Evolutionary conservation across 306 rosid genomes (phyloP).

Genomic region (Rosa rugosa): DNA sequence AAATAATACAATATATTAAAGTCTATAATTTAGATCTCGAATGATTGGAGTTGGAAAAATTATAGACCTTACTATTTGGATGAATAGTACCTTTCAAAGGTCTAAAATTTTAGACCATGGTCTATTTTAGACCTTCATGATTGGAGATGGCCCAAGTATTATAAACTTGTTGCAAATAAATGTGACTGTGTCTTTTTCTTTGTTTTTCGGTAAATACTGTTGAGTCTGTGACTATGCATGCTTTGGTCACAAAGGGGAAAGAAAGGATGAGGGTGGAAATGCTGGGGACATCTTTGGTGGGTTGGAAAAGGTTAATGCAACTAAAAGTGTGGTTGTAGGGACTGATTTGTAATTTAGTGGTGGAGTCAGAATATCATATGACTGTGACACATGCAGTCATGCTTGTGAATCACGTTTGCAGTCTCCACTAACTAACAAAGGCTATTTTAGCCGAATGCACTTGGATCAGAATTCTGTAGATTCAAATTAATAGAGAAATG

Average conservation of each 20-base stretch:
- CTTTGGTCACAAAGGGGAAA: not conserved
- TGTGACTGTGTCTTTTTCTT: not conserved
- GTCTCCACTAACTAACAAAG: not conserved
- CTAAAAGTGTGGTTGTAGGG: not conserved
- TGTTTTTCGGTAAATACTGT: no score
- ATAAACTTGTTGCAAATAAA: not conserved
- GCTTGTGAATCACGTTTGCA: slow-evolving; percentile 23
- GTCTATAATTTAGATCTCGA: no score
- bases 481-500: not conserved
- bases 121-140: no score
- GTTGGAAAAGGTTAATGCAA: not conserved
- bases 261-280: not conserved
- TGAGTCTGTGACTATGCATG: no score
- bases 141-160: no score
- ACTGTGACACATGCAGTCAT: not conserved
- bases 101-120: no score
- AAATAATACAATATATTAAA: no score
- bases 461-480: not conserved
- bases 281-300: not conserved
- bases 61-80: no score
- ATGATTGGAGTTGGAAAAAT: no score
- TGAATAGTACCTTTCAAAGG: no score
- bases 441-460: not conserved
- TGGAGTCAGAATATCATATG: slow-evolving; percentile 1
- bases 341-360: slow-evolving; percentile 2